Base-by-base conservation (phyloP, 2,329 filamentous ascomycete genomes). In the Pseudocercospora fijiensis region DNA sequence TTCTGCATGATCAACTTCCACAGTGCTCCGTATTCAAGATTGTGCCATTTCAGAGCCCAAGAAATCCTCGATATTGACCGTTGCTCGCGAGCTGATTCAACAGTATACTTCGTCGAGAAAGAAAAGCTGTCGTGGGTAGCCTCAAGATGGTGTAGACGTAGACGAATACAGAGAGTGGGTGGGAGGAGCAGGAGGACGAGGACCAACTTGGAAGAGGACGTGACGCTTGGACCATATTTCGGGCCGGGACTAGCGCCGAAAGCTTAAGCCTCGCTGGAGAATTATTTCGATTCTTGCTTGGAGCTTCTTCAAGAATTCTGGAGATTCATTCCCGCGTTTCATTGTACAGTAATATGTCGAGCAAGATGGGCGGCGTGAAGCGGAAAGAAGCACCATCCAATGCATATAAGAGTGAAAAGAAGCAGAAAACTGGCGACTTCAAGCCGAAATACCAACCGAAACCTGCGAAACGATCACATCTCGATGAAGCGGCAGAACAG, bases 401-500 rank as follows among this genome's bases (percentile, higher is more conserved):
- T n/a, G 68, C 64, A 11, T 56, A 55, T 13, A 74, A 72, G 58
- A 66, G 51, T 10, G 69, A 67, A 45, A 76, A 75, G 70, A 78
- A 78, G 70, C 73, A 74, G 63, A 82, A 81, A 68, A 80, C 79
- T 60, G 70, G 62, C 24, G 66, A 70, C 27, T 16, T 63, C 18
- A 70, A 70, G 62, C 26, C 63, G 43, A 67, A 63, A 56, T 33
- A 43, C 51, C 51, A 33, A 28, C 58, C 61, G 58, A 65, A 65
- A 47, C 65, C 65, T 22, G 52, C 56, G 11, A 69, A 70, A 59
- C 67, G 60, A 61, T 66, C 67, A 24, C 67, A 69, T 49, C 66
- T 72, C 57, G 73, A 74, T 27, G 64, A 69, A 33, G 69, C 68
- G 65, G 76, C 72, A 16, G 68, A 60, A 11, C 67, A 71, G 56